phyloP scores from a whole-genome alignment of 2,329 filamentous ascomycete species.

The Malbranchea cinnamomea region DNA sequence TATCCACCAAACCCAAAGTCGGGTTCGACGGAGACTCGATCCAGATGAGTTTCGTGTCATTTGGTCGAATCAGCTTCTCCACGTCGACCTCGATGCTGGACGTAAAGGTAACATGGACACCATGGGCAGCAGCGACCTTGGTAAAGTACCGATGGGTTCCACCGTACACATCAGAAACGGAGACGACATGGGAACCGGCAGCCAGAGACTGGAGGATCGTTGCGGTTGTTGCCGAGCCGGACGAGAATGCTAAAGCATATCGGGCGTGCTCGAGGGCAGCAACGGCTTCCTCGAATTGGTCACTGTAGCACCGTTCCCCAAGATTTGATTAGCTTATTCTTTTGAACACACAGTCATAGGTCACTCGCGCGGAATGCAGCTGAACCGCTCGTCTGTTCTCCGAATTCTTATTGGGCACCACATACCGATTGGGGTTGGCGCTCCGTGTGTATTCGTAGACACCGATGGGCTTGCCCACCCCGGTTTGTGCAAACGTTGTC shows the following conservation, averaged over 20 bases:
- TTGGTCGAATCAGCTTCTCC: conserved; percentile 61
- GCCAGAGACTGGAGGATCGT: conserved; percentile 86
- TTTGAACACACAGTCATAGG: too few species aligned
- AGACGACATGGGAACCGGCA: conserved; percentile 82
- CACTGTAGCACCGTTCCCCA: too few species aligned
- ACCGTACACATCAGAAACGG: conserved; percentile 93
- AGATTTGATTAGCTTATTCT: too few species aligned
- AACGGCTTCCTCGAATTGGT: conserved; percentile 84
- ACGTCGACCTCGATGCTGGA: conserved; percentile 85
- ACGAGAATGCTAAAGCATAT: conserved; percentile 86
- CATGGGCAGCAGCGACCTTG: conserved; percentile 86
- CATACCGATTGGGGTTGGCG: conserved; percentile 71
- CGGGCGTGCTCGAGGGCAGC: conserved; percentile 85
- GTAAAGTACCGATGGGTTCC: conserved; percentile 98
- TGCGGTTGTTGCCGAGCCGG: conserved; percentile 85
- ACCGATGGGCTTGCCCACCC: conserved; percentile 76
- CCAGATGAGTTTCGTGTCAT: conserved; percentile 86
- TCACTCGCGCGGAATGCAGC: too few species aligned
- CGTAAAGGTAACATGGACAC: conserved; percentile 87
- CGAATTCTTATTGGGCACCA: too few species aligned
- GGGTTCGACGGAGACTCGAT: conserved; percentile 94
- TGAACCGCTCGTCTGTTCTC: too few species aligned
- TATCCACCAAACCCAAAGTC: conserved; percentile 83
- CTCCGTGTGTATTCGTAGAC: conserved; percentile 86
- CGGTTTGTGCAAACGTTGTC: conserved; percentile 86